phyloP scores from a whole-genome alignment of 306 rosid species.

The Inga laurina region DNA sequence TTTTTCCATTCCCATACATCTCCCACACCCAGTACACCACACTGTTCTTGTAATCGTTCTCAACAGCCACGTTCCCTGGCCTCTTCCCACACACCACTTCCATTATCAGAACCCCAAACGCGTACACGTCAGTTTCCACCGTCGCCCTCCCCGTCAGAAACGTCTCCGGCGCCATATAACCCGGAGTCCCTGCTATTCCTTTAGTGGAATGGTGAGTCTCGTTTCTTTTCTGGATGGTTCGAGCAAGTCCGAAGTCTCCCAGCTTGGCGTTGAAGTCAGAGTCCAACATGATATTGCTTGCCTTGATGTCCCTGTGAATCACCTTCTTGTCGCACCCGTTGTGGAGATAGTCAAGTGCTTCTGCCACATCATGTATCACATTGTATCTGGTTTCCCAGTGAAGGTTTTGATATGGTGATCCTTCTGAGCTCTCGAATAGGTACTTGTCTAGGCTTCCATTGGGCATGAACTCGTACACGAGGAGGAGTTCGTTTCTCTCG shows the following conservation, averaged over 20 bases:
- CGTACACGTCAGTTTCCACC: not conserved
- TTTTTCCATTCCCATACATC: not conserved
- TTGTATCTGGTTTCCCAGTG: constrained; percentile 55
- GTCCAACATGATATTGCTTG: constrained; percentile 86
- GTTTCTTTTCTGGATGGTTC: constrained; percentile 44
- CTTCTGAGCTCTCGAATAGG: constrained; percentile 34
- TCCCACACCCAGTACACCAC: constrained; percentile 8
- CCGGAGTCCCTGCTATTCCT: constrained; percentile 10
- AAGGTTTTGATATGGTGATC: constrained; percentile 20
- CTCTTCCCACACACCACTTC: constrained; percentile 11
- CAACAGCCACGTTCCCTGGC: not conserved
- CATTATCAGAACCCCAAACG: constrained; percentile 8
- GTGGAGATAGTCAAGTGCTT: constrained; percentile 79
- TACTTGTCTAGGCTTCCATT: constrained; percentile 70
- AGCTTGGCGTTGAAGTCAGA: constrained; percentile 51
- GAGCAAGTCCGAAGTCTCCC: constrained; percentile 84
- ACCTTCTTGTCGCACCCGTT: constrained; percentile 67
- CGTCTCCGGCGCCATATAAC: constrained; percentile 13
- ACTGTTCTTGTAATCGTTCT: not conserved
- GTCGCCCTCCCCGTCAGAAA: constrained; percentile 15
- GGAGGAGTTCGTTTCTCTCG: constrained; percentile 64
- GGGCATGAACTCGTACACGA: constrained; percentile 86
- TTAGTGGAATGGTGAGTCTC: constrained; percentile 6
- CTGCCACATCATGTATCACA: constrained; percentile 62
- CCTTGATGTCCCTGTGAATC: constrained; percentile 74